Base-by-base conservation (phyloP, 1,284 basidiomycete species). In the Tetrapyrgos nigripes region DNA sequence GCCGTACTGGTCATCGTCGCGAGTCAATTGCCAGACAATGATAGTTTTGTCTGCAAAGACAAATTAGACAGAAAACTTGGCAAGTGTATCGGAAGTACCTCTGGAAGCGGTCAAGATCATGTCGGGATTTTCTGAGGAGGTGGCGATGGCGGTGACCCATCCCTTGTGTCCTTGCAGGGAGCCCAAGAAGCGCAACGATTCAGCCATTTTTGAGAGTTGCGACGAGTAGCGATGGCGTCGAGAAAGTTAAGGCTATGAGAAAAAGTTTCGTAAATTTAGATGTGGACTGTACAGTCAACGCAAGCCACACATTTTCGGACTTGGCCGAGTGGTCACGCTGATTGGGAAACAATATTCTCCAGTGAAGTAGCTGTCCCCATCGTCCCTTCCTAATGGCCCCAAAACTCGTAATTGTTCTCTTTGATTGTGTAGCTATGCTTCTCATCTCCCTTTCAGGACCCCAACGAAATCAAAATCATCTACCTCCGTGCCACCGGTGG, bases 401-500 rank as follows among this genome's bases (percentile, higher is more conserved):
- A 63, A 92, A 93, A 83, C 58, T 93, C 75, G 91, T 92, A 70
- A 76, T 80, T 78, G 57, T 50, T 57, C 45, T 21, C 31, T 19
- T 31, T 50, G 33, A 28, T 33, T 17, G 23, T 28, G 24, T 28
- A 35, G 48, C 23, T 55, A 11, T 49, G 13, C 55, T 19, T 33
- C 65, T 68, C 56, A 75, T 45, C 52, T 31, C 50, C 27, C 57
- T 35, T 3, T 53, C 70, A 93, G 89, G 93, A 96, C 85, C 94
- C 94, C 67, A 92, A 85, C 78, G 96, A 97, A 83, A 84, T 96
- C 72, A 98, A 97, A 82, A 96, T 98, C 84, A 99, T 99, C 88
- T 96, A 97, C 89, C 93, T 99, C 78, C 91, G 97, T 73, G 96
- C 96, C 64, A 97, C 94, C 64, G 97, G 97, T 84, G 97, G 97